Conservation (phyloP, 1,284 basidiomycete species). For the Athelia sp. region DNA sequence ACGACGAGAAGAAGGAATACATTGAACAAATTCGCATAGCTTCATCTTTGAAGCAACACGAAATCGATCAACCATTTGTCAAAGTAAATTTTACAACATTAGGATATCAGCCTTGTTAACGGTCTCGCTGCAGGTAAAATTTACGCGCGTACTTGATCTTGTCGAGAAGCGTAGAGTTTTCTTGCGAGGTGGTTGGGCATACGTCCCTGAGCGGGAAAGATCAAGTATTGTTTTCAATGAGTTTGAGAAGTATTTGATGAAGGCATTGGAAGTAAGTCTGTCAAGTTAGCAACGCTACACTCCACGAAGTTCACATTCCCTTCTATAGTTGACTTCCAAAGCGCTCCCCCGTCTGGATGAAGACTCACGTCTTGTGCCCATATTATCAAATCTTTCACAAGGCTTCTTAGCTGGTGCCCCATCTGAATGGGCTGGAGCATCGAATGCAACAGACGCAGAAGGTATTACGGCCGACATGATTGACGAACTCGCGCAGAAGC, state of each 20-base stretch:
- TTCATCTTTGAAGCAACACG: conserved; percentile 29
- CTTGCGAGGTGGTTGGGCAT: conserved; percentile 82
- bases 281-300: not conserved
- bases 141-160: conserved; percentile 93
- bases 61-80: conserved; percentile 52
- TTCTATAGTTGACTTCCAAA: conserved; percentile 73
- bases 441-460: conserved; percentile 48
- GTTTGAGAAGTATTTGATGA: conserved; percentile 74
- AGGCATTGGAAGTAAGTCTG: conserved; percentile 70
- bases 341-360: conserved; percentile 93
- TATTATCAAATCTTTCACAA: conserved; percentile 90
- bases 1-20: conserved; percentile 53
- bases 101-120: not conserved
- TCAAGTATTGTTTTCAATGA: conserved; percentile 88
- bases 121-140: conserved; percentile 48
- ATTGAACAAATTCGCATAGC: conserved; percentile 44
- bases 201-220: conserved; percentile 80
- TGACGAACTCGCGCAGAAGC: conserved; percentile 80
- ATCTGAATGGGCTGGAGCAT: conserved; percentile 68
- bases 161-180: conserved; percentile 84
- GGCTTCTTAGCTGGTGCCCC: conserved; percentile 92
- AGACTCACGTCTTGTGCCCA: conserved; percentile 87
- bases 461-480: conserved; percentile 92
- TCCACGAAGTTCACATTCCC: conserved; percentile 7
- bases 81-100: conserved; percentile 51